A percentile compares a stretch with the other conserved stretches of the same genome.
Conservation (phyloP, 345 rosid genomes). For the Linum trigynum region DNA sequence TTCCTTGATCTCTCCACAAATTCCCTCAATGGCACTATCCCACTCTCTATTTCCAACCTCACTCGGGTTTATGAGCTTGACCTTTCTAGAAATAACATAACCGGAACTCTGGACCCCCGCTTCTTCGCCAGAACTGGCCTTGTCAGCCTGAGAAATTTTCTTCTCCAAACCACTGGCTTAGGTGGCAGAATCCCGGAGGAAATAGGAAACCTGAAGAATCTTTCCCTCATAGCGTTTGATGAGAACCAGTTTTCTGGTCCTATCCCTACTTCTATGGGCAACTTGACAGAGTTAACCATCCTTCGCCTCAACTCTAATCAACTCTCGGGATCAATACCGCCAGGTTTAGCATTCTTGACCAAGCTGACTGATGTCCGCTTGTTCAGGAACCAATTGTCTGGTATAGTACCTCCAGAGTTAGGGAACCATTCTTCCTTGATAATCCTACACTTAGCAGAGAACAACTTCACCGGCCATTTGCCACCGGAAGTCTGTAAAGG, state of each 20-base stretch:
- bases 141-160: background rate
- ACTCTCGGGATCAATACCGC: constrained; percentile 18
- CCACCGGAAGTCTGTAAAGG: constrained; percentile 20
- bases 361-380: constrained; percentile 17
- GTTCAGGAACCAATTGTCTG: constrained; percentile 15
- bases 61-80: constrained; percentile 24
- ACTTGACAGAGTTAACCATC: constrained; percentile 12
- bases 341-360: constrained; percentile 7
- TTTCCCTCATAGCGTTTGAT: constrained; percentile 8
- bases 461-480: constrained; percentile 23
- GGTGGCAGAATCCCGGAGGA: constrained; percentile 15
- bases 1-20: constrained; percentile 21
- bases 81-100: constrained; percentile 18
- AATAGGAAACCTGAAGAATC: constrained; percentile 13
- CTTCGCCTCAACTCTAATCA: constrained; percentile 10
- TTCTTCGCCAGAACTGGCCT: constrained; percentile 4
- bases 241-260: constrained; percentile 17
- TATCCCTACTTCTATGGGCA: constrained; percentile 20
- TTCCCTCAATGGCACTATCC: constrained; percentile 13
- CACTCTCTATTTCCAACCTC: constrained; percentile 20
- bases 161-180: constrained; percentile 1
- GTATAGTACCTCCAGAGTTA: constrained; percentile 19
- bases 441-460: constrained; percentile 15
- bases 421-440: constrained; percentile 19
- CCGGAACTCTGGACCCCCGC: constrained; percentile 5